Base-by-base conservation (phyloP, 768 basidiomycete species). In the Leccinum uliginosum region DNA sequence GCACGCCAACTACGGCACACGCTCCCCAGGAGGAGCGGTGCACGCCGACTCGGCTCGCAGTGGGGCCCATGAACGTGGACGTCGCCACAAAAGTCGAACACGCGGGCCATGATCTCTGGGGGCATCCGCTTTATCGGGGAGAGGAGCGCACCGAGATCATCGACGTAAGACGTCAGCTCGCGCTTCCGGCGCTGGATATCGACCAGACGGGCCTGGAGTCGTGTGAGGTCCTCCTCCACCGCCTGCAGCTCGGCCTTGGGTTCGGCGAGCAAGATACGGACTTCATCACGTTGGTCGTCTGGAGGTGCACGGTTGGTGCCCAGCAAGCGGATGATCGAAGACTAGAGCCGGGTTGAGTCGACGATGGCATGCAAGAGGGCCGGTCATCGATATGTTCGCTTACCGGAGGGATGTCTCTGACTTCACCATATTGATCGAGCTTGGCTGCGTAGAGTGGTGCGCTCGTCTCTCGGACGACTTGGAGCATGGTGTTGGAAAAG, bases 121-220 rank as follows among this genome's bases (percentile, higher is more conserved):
- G 69, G 69, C 67, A 70, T 69, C 48, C 68, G 68, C 23, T 59
- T 69, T 57, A 70, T 70, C 50, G 69, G 69, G 19, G 69, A 69
- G 24, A 70, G 65, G 55, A 71, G 65, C n/a, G 69, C 69, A 53
- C 62, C 67, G 50, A 70, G 69, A 59, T 70, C 69, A 57, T 71
- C 69, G 53, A 70, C 65, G 54, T 70, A 71, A 27, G 65, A 65
- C 14, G 59, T 51, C 29, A 70, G 60, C 44, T 70, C 69, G 49
- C 53, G 43, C 59, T 67, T 69, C 50, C 69, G 62, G 21, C 58
- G 67, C 59, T 70, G 69, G 27, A 67, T 50, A 38, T 69, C 65
- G 30, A 61, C 67, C 23, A 70, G 69, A 56, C 69, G 69, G 55
- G 69, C 61, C 40, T 70, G 69, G 14, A 70, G 57, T 21, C 64